Evolutionary conservation across 805 yeast genomes (phyloP).

Genomic region (Candida loeiensis): DNA sequence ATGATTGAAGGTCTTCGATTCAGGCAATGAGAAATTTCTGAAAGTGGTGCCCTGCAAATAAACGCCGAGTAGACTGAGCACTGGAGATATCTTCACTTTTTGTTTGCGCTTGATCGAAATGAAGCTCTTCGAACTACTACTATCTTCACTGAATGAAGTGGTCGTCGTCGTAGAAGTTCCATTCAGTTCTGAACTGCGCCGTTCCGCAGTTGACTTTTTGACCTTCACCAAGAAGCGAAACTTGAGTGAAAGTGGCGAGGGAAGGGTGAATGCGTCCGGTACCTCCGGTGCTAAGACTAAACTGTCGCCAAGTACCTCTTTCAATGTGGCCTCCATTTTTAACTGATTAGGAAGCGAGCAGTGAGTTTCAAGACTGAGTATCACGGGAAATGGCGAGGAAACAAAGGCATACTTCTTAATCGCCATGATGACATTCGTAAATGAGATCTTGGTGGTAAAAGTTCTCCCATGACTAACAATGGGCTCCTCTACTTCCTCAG

Average conservation of each 20-base stretch:
- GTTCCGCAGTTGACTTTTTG: conserved; percentile 46
- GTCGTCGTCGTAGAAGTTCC: conserved; percentile 32
- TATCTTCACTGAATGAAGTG: conserved; percentile 42
- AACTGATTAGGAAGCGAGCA: conserved; percentile 69
- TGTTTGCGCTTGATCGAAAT: conserved; percentile 22
- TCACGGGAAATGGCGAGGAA: conserved; percentile 81
- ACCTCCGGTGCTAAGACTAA: conserved; percentile 30
- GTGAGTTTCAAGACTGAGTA: conserved; percentile 80
- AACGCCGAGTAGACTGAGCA: conserved; percentile 60
- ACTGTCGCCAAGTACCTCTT: conserved; percentile 55
- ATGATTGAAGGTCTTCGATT: conserved; percentile 75
- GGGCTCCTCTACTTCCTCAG: conserved; percentile 50
- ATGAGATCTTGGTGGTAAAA: conserved; percentile 69
- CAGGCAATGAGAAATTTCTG: conserved; percentile 79
- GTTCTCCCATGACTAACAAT: conserved; percentile 88
- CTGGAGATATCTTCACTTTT: conserved; percentile 28
- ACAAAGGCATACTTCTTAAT: conserved; percentile 84
- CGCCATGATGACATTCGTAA: conserved; percentile 65
- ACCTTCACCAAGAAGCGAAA: conserved; percentile 75
- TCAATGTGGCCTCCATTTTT: conserved; percentile 51
- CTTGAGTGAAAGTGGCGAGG: conserved; percentile 71
- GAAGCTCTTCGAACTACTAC: conserved; percentile 16
- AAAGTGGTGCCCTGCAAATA: conserved; percentile 75
- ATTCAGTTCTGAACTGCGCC: conserved; percentile 15
- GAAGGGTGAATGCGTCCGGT: conserved; percentile 39